Evolutionary conservation across 2,329 filamentous ascomycete species (phyloP), one percentile per base, ranked within the genome.

Genomic region (Cladophialophora psammophila): DNA sequence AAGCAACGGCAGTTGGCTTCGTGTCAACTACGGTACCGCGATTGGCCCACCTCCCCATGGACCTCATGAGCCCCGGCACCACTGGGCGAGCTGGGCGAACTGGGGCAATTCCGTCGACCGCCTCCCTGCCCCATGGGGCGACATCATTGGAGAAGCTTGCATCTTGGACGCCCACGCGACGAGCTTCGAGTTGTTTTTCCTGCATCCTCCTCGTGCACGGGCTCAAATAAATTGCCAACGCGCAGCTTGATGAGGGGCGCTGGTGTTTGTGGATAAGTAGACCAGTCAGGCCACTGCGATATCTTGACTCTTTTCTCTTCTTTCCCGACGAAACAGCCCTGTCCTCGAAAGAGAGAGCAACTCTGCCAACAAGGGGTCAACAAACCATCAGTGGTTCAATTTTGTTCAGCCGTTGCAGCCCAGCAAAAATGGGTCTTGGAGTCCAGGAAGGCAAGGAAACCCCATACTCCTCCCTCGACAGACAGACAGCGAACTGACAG

Each of bases 391-490:
- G 32, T 53, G 59, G 59, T 61, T 53, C 32, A 42, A 38, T 20
- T 13, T 35, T 18, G 13, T 34, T 26, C 5, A 35, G 48, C 32
- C 31, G 32, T 36, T 2, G 5, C 10, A 36, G 12, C 35, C 48
- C 38, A 18, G 59, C 45, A 40, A 36, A 32, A 45, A 71, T 71
- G 69, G 67, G 64, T 13, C 67, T 71, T 40, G 69, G 69, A 9
- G 60, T 71, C 8, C 62, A 48, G 6, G 67, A 69, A 60, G 69
- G 67, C 56, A 61, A 32, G 45, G 8, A 20, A 15, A 45, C 55
- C n/a, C 12, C 13, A 52, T 35, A 12, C 12, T 38, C 32, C 12
- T 15, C 18, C 4, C 8, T 48, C 32, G 32, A 54, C 40, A 15
- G 26, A 26, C 26, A 26, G 26, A 18, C 13, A 36, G 26, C 10